Percentiles rank a stretch among this genome's conserved stretches.
These are phyloP conservation scores for Casaregolazyma suthepensis DNA, from an alignment of 1,139 yeast genomes.

Conservation along the genomic window DNA sequence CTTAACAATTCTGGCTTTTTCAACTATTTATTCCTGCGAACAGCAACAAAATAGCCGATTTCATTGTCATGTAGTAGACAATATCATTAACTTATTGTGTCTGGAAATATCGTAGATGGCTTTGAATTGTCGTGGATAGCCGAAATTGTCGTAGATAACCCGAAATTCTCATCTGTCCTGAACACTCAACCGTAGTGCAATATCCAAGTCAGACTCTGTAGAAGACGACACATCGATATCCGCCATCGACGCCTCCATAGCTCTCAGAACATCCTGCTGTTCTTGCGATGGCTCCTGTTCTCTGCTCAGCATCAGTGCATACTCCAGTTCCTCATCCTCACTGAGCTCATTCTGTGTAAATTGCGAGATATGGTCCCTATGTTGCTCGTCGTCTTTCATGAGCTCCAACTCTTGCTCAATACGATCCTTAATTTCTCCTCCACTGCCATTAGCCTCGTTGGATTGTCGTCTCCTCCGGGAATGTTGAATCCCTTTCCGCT, in stretches of 20 bases:
- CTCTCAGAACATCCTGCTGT: constrained; percentile 12
- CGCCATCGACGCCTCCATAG: constrained; percentile 16
- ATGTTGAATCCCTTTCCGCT: constrained; percentile 29
- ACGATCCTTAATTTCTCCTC: constrained; percentile 6
- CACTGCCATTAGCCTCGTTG: constrained; percentile 1
- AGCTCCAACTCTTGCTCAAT: constrained; percentile 24
- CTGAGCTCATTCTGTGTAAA: constrained; percentile 35
- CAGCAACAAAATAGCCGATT: no score
- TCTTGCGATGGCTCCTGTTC: constrained; percentile 19
- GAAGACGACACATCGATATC: background rate
- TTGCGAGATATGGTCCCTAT: constrained; percentile 24
- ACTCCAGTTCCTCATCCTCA: constrained; percentile 40
- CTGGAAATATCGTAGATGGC: background rate
- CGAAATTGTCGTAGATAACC: background rate
- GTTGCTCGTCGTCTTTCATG: constrained; percentile 34
- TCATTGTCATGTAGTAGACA: no score
- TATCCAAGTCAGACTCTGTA: constrained; percentile 15
- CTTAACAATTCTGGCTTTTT: no score
- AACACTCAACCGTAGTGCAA: constrained; percentile 15
- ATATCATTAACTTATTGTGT: no score
- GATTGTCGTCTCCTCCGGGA: constrained; percentile 14
- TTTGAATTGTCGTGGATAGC: background rate
- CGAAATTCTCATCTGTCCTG: constrained; percentile 11
- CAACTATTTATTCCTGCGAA: no score
- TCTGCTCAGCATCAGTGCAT: constrained; percentile 35